A percentile compares a stretch with the other conserved stretches of the same genome.
Evolutionary conservation across 2,329 filamentous ascomycete species (phyloP).

Genomic region (Pyricularia grisea): DNA sequence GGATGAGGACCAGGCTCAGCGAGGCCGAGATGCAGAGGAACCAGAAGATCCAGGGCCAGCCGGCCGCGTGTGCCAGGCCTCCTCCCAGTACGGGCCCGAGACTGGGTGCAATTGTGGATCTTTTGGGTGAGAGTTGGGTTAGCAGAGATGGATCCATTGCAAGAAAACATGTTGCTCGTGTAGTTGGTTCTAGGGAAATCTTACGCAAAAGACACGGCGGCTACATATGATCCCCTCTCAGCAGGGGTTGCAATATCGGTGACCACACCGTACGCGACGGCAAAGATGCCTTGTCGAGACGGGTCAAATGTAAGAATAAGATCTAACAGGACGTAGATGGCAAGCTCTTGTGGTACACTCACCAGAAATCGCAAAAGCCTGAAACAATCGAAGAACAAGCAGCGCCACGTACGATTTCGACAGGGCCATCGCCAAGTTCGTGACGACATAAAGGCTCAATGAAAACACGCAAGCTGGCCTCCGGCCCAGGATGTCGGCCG

Average conservation of each 20-base stretch:
- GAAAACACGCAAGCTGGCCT: constrained; percentile 36
- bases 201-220: constrained; percentile 41
- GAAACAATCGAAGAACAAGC: constrained; percentile 36
- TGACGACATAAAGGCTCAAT: constrained; percentile 34
- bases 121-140: neutral
- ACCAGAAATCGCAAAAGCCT: constrained; percentile 53
- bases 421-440: constrained; percentile 34
- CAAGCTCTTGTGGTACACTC: neutral
- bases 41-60: constrained; percentile 48
- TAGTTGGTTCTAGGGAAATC: constrained; percentile 28
- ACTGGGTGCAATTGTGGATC: constrained; percentile 28
- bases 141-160: neutral
- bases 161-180: neutral
- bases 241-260: constrained; percentile 42
- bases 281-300: constrained; percentile 21
- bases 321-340: neutral
- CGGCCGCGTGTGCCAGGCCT: constrained; percentile 39
- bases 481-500: constrained; percentile 41
- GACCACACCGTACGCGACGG: constrained; percentile 1
- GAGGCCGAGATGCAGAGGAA: constrained; percentile 35
- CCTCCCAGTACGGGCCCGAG: constrained; percentile 24
- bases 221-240: constrained; percentile 48
- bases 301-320: neutral
- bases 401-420: constrained; percentile 33
- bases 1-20: constrained; percentile 23